Conservation (phyloP, 1,284 basidiomycete genomes). For the Lentinula novae-zelandiae region DNA sequence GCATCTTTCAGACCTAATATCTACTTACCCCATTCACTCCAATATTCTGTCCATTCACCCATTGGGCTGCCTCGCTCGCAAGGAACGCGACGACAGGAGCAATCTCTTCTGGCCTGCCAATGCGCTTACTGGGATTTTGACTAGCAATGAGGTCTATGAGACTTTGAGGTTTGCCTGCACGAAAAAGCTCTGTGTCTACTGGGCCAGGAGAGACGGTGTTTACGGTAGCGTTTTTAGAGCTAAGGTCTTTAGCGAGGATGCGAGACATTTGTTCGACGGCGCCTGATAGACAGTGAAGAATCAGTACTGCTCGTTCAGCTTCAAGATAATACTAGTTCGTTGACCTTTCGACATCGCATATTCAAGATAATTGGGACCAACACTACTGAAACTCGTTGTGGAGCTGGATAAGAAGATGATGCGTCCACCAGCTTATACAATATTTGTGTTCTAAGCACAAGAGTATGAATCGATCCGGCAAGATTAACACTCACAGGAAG, state of each 20-base stretch:
- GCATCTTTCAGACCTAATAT: neutral
- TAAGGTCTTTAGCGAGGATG: constrained; percentile 54
- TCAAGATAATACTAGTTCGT: neutral
- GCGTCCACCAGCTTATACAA: constrained; percentile 37
- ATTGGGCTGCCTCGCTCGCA: constrained; percentile 43
- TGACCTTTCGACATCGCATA: constrained; percentile 45
- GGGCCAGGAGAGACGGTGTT: constrained; percentile 56
- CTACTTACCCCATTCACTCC: constrained; percentile 49
- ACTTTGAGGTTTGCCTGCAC: constrained; percentile 44
- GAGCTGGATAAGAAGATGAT: constrained; percentile 55
- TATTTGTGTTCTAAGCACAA: neutral
- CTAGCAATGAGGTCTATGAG: constrained; percentile 39
- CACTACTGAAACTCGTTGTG: constrained; percentile 35
- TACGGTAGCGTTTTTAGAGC: constrained; percentile 47
- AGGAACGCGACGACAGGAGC: constrained; percentile 49
- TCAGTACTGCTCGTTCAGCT: neutral
- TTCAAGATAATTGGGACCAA: constrained; percentile 38
- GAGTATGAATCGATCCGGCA: too few relatives aligned
- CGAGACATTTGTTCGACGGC: constrained; percentile 49
- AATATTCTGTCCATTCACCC: constrained; percentile 58
- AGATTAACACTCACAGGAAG: constrained; percentile 33
- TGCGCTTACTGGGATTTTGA: constrained; percentile 35
- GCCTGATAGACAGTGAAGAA: neutral
- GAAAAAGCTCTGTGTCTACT: constrained; percentile 50
- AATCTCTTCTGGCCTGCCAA: constrained; percentile 52